A percentile compares a stretch with the other conserved stretches of the same genome.
phyloP scores from a whole-genome alignment of 257 asterid species.

The Verbena officinalis region DNA sequence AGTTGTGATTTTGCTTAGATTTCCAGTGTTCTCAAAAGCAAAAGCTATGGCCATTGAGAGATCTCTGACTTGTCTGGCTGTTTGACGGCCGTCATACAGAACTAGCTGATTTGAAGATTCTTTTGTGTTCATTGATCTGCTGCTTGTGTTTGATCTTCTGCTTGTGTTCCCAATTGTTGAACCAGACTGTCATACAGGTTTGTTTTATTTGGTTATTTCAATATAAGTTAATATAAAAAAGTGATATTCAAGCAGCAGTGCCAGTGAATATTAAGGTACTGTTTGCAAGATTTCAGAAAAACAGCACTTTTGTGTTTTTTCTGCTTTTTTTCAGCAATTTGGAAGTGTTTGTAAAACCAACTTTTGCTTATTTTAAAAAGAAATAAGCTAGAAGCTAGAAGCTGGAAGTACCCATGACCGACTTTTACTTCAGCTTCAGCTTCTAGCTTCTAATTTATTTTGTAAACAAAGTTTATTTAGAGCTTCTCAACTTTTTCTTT shows the following conservation, averaged over 20 bases:
- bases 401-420: too few species aligned
- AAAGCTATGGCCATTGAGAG: conserved; percentile 67
- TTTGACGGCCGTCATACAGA: conserved; percentile 55
- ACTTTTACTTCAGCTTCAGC: too few species aligned
- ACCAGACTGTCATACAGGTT: conserved; percentile 47
- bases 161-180: conserved; percentile 44
- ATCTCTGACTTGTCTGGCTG: conserved; percentile 49
- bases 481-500: too few species aligned
- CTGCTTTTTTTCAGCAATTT: too few species aligned
- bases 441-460: too few species aligned
- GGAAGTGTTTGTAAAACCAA: too few species aligned
- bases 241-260: neutral
- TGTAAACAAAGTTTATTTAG: too few species aligned
- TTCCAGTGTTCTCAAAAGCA: conserved; percentile 69
- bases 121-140: conserved; percentile 35
- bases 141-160: conserved; percentile 41
- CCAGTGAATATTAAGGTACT: too few species aligned
- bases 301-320: too few species aligned
- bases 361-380: too few species aligned
- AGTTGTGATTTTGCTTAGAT: conserved; percentile 42
- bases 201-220: neutral
- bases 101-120: conserved; percentile 71
- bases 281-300: too few species aligned
- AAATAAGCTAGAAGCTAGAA: too few species aligned
- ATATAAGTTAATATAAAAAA: neutral